Percentiles rank a stretch among this genome's conserved stretches.
Conservation (phyloP, 306 rosid genomes). For the Sphenostylis stenocarpa region DNA sequence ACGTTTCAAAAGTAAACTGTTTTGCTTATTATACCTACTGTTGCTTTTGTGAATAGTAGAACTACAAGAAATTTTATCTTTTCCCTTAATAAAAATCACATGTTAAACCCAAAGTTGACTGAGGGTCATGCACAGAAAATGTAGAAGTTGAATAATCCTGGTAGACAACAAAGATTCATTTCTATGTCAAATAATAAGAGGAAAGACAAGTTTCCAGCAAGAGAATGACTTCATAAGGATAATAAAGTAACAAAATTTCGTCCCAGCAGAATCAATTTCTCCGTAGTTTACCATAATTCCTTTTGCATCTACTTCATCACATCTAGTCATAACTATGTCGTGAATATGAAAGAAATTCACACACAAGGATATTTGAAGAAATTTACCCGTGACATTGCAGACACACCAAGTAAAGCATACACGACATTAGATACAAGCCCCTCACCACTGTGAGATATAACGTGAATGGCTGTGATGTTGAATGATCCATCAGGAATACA, state of each 20-base stretch:
- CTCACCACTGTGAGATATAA: conserved; percentile 88
- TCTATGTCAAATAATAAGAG: background rate
- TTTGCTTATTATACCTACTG: background rate
- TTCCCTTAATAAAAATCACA: background rate
- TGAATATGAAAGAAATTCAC: conserved; percentile 5
- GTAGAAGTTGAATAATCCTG: background rate
- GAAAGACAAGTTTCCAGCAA: background rate
- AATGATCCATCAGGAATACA: conserved; percentile 66
- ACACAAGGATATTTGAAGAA: background rate
- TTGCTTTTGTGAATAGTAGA: background rate
- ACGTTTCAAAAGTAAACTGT: background rate
- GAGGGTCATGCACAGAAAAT: background rate
- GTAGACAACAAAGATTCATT: background rate
- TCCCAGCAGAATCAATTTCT: conserved; percentile 28
- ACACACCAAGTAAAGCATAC: conserved; percentile 95
- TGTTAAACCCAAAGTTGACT: conserved; percentile 16
- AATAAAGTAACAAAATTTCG: conserved; percentile 2
- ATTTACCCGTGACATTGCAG: conserved; percentile 97
- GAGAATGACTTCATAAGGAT: conserved; percentile 2
- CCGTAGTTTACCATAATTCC: background rate
- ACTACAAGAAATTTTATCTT: background rate
- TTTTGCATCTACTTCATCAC: background rate
- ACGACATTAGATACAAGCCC: conserved; percentile 92
- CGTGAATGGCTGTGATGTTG: conserved; percentile 62
- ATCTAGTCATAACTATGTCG: background rate